phyloP scores from a whole-genome alignment of 345 rosid species.

The Citrus maxima region DNA sequence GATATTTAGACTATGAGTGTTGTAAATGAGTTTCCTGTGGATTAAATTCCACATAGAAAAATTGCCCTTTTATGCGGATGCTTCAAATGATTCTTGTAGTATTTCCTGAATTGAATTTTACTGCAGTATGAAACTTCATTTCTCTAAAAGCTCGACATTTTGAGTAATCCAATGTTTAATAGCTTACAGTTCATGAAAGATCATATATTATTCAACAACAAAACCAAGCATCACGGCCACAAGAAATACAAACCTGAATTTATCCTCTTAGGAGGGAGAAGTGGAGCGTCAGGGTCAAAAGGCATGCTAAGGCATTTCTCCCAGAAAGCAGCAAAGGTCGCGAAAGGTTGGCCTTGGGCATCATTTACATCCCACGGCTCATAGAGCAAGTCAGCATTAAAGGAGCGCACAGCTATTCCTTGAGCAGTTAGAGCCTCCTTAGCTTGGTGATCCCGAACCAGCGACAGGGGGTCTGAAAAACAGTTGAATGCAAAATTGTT shows the following conservation, averaged over 20 bases:
- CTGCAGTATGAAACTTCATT: neutral
- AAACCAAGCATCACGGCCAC: neutral
- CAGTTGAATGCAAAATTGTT: slow-evolving; percentile 5
- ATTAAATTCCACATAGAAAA: neutral
- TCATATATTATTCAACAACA: neutral
- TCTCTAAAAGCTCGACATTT: neutral
- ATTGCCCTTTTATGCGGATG: neutral
- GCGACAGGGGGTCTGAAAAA: slow-evolving; percentile 83
- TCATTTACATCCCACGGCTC: slow-evolving; percentile 98
- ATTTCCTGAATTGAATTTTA: neutral
- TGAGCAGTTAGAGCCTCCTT: slow-evolving; percentile 70
- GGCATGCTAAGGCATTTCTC: slow-evolving; percentile 96
- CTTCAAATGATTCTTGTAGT: neutral
- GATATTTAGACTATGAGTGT: neutral
- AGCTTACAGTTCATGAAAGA: neutral
- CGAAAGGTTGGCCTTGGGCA: slow-evolving; percentile 69
- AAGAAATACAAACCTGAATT: slow-evolving; percentile 55
- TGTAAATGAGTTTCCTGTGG: neutral
- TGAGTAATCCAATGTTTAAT: neutral
- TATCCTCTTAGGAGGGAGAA: slow-evolving; percentile 95
- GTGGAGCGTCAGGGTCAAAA: slow-evolving; percentile 94
- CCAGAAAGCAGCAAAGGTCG: slow-evolving; percentile 83
- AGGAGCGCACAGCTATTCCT: slow-evolving; percentile 76
- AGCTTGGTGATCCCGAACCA: slow-evolving; percentile 92
- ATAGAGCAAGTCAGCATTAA: slow-evolving; percentile 92